Base-by-base conservation (phyloP, 768 basidiomycete genomes). In the Hygrocybe coccinea region DNA sequence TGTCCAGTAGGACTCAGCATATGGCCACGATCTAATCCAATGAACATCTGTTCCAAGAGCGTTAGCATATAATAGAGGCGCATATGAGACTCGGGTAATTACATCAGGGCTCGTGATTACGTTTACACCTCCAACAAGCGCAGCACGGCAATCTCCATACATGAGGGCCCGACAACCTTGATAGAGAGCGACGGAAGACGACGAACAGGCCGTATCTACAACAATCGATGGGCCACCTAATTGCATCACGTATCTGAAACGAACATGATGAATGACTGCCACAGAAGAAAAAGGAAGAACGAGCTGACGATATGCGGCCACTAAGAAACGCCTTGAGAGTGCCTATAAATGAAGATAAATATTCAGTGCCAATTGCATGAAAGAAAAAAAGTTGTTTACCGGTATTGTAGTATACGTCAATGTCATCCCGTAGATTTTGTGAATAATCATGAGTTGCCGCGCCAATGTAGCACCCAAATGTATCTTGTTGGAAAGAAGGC, bases 61-160 rank as follows among this genome's bases (percentile, higher is more conserved):
- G 39, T 25, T 14, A 46, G 21, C 17, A 46, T 12, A 35, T 14
- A 14, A 2, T 5, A 14, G 43, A 2, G 17, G 38, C 60, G 17
- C n/a, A 62, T 46, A 36, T 34, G 43, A 51, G 8, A 38, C 29
- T 5, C 5, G 22, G 41, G 45, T 50, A 59, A 84, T 58, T 65
- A 89, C 88, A 56, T 89, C 86, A 5, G 86, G 86, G 65, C 83
- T 84, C 0, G 83, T 74, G 48, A 89, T 80, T 54, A 83, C 64
- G 61, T 89, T 88, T 25, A 89, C 83, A n/a, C 87, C 86, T 21
- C 86, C 87, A 15, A 84, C 88, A 25, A 90, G 68, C 1, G 85
- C 85, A 22, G 85, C 77, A 59, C 78, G 71, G 63, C 87, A 89
- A 64, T 90, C 88, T 15, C 75, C 68, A 54, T 77, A 78, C 67